These are phyloP conservation scores for Vicia faba DNA, from an alignment of 306 rosid genomes.

Conservation along the genomic window DNA sequence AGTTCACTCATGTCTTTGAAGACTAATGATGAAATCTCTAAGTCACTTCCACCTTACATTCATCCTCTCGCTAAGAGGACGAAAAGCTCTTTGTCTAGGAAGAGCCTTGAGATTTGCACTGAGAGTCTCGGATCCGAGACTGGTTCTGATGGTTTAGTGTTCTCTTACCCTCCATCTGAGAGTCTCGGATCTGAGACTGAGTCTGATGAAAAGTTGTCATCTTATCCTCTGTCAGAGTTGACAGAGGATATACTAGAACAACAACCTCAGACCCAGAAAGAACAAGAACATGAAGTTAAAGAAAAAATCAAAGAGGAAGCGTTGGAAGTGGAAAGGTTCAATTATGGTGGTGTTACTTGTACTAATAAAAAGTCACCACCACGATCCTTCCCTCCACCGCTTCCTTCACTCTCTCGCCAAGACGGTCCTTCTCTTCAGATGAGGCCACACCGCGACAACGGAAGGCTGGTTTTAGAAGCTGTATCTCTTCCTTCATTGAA, in stretches of 20 bases:
- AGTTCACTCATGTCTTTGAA: constrained; percentile 56
- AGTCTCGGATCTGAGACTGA: constrained; percentile 91
- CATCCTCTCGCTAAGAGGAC: constrained; percentile 81
- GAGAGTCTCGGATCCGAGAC: constrained; percentile 97
- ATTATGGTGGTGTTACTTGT: constrained; percentile 28
- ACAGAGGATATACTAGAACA: constrained; percentile 39
- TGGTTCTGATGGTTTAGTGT: constrained; percentile 72
- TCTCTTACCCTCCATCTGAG: constrained; percentile 54
- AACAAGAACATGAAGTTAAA: constrained; percentile 1
- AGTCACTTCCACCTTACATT: constrained; percentile 61
- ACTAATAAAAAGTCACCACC: constrained; percentile 39
- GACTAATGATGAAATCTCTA: constrained; percentile 41
- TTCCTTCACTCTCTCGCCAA: constrained; percentile 54
- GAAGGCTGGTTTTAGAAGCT: constrained; percentile 75
- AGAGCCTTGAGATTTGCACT: constrained; percentile 80
- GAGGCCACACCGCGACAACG: constrained; percentile 68
- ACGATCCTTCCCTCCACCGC: constrained; percentile 72
- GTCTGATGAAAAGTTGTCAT: constrained; percentile 65
- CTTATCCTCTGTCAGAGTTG: constrained; percentile 46
- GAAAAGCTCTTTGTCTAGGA: constrained; percentile 52
- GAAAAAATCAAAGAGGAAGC: constrained; percentile 26
- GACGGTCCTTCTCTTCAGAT: constrained; percentile 58
- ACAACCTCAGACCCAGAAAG: neutral
- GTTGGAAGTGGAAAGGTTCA: constrained; percentile 39
- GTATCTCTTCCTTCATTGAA: constrained; percentile 60